Base-by-base conservation (phyloP, 257 asterid species). In the Handroanthus guayacan region DNA sequence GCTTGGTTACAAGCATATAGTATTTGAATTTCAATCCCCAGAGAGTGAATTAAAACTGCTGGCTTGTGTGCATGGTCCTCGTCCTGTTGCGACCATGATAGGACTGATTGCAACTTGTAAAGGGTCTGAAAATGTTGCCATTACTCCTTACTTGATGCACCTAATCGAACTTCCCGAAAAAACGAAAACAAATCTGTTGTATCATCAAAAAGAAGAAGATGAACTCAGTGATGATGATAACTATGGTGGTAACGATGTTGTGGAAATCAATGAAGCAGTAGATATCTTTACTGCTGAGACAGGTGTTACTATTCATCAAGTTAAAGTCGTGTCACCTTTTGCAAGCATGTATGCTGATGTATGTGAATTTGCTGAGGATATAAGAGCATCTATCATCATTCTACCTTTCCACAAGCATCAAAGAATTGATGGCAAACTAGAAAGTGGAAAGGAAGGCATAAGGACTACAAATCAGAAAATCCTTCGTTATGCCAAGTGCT, bases 351-450 rank as follows among this genome's bases (percentile, higher is more conserved):
- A 81, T 39, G 60, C 75, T 18, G 99, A 93, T 54, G 90, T 93
- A 3, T 91, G 98, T 34, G 89, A 88, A 54, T 87, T 71, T 62
- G 91, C 97, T 8, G 87, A 82, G 81, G 96, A 90, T 50, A 84
- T 83, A 62, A 85, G 97, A 81, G 92, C 97, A 5, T 87, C 97
- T 13, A 75, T 95, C 55, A 82, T 93, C 69, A 82, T 95, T 61
- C 89, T 95, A 54, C 97, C 97, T 67, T 95, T 93, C 83, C 99
- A 95, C 84, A 95, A 95, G 80, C 97, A 93, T 74, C 99, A 95
- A 78, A 86, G 98, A 82, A 95, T 95, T 2, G 99, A 95, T 70
- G 99, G 99, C 13, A 95, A 93, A 71, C 62, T 95, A 48, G 99
- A 95, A 78, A 83, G 70, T 20, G 96, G 98, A 9, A 95, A 95